Evolutionary conservation across 495 filamentous ascomycete species (phyloP).

Genomic region (Aspergillus sclerotioniger): DNA sequence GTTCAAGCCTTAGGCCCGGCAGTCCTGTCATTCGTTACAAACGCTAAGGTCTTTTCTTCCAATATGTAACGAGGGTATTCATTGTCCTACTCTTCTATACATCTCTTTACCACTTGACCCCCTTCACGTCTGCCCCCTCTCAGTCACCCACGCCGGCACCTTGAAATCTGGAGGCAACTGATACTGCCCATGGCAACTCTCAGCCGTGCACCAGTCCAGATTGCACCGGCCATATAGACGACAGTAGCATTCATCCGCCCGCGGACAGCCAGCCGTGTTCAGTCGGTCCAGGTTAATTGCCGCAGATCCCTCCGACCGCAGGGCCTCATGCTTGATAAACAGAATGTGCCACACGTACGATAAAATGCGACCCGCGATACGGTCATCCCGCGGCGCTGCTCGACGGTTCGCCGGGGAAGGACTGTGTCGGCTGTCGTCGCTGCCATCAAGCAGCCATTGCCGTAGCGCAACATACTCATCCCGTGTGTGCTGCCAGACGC

Average conservation of each 20-base stretch:
- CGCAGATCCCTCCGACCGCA: slow-evolving; percentile 12
- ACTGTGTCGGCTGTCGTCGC: slow-evolving; percentile 2
- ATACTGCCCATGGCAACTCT: slow-evolving; percentile 38
- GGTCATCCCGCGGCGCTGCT: slow-evolving; percentile 36
- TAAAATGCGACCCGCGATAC: slow-evolving; percentile 37
- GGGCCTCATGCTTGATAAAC: slow-evolving; percentile 37
- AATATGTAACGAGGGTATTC: too few species aligned
- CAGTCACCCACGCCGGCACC: slow-evolving; percentile 26
- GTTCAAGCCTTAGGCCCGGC: too few species aligned
- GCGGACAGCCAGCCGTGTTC: slow-evolving; percentile 38
- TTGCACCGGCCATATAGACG: slow-evolving; percentile 42
- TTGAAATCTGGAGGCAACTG: slow-evolving; percentile 31
- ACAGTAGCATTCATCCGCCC: slow-evolving; percentile 44
- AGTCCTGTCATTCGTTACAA: too few species aligned
- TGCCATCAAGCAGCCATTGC: slow-evolving; percentile 44
- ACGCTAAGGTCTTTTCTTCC: too few species aligned
- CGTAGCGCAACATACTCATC: slow-evolving; percentile 42
- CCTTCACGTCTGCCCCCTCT: background rate
- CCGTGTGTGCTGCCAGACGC: slow-evolving; percentile 34
- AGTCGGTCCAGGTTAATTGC: slow-evolving; percentile 39
- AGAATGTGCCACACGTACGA: slow-evolving; percentile 47
- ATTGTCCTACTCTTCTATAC: too few species aligned
- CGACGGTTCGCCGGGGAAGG: slow-evolving; percentile 1
- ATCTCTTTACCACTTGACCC: background rate
- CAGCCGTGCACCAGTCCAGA: slow-evolving; percentile 27